These are phyloP conservation scores for Zelopaecilomyces penicillatus DNA, from an alignment of 2,329 filamentous ascomycete species.

Conservation along the genomic window DNA sequence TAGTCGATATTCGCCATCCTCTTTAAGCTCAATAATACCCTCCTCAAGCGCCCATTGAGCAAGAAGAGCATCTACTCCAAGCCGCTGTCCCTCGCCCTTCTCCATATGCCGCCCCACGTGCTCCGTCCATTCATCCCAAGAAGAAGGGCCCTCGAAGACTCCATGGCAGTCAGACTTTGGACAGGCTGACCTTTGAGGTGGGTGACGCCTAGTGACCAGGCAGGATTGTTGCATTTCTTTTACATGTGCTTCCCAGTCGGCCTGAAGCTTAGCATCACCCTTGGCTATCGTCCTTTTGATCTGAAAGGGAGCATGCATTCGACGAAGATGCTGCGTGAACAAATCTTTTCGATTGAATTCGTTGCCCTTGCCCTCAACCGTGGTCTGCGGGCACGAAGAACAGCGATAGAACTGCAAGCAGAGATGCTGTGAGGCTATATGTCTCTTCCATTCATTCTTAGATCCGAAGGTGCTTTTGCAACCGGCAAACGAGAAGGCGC, in stretches of 20 bases:
- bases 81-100: conserved; percentile 50
- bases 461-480: conserved; percentile 78
- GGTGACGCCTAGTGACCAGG: conserved; percentile 57
- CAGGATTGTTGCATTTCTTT: conserved; percentile 68
- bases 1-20: conserved; percentile 49
- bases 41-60: conserved; percentile 56
- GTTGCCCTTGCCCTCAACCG: conserved; percentile 48
- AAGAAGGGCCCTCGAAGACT: conserved; percentile 60
- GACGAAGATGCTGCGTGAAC: conserved; percentile 86
- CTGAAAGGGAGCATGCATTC: conserved; percentile 77
- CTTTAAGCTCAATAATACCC: conserved; percentile 51
- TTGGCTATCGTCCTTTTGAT: conserved; percentile 51
- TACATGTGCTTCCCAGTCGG: conserved; percentile 56
- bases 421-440: conserved; percentile 85
- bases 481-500: conserved; percentile 76
- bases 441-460: conserved; percentile 97
- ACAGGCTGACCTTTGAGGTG: conserved; percentile 65
- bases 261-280: conserved; percentile 49
- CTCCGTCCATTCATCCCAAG: conserved; percentile 89
- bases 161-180: conserved; percentile 62
- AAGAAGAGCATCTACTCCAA: conserved; percentile 50
- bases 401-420: conserved; percentile 58
- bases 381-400: conserved; percentile 48
- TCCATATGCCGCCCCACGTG: conserved; percentile 89
- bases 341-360: conserved; percentile 93